Conservation (phyloP, 2,329 filamentous ascomycete species). For the Sporothrix euskadiensis region DNA sequence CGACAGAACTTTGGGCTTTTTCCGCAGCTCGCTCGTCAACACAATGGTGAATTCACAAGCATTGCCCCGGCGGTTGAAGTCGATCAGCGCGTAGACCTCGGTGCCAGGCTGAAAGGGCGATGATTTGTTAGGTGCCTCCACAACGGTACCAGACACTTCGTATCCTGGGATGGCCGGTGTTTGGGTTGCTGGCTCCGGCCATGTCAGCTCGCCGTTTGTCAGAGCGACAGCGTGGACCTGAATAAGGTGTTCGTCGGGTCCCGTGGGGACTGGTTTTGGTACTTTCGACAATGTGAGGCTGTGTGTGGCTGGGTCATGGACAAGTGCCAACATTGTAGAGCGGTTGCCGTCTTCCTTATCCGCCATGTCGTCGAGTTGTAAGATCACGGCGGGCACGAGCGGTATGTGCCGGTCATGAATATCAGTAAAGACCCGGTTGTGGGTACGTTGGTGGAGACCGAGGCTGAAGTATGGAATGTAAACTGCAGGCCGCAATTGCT, state of each 20-base stretch:
- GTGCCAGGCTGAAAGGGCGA: constrained; percentile 37
- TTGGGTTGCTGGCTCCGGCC: constrained; percentile 30
- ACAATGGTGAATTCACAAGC: constrained; percentile 32
- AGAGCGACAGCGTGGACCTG: constrained; percentile 39
- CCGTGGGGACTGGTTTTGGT: constrained; percentile 28
- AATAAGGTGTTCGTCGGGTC: constrained; percentile 36
- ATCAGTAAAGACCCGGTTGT: not conserved
- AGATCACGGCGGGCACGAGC: not conserved
- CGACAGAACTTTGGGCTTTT: constrained; percentile 32
- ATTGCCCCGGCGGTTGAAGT: constrained; percentile 34
- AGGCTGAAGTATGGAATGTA: not conserved
- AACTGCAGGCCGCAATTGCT: not conserved
- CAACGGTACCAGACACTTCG: constrained; percentile 39
- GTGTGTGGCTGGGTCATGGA: constrained; percentile 23
- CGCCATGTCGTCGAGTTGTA: not conserved
- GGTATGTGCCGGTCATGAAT: not conserved
- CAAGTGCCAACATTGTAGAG: constrained; percentile 25
- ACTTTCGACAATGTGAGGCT: constrained; percentile 24
- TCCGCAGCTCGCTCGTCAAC: constrained; percentile 31
- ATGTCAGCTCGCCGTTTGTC: constrained; percentile 38
- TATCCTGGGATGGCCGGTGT: constrained; percentile 35
- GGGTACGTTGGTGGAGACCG: not conserved
- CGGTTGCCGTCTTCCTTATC: constrained; percentile 23
- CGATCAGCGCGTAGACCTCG: constrained; percentile 38
- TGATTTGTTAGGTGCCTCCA: constrained; percentile 31